phyloP scores from a whole-genome alignment of 2,329 filamentous ascomycete species.

The Colletotrichum incanum region DNA sequence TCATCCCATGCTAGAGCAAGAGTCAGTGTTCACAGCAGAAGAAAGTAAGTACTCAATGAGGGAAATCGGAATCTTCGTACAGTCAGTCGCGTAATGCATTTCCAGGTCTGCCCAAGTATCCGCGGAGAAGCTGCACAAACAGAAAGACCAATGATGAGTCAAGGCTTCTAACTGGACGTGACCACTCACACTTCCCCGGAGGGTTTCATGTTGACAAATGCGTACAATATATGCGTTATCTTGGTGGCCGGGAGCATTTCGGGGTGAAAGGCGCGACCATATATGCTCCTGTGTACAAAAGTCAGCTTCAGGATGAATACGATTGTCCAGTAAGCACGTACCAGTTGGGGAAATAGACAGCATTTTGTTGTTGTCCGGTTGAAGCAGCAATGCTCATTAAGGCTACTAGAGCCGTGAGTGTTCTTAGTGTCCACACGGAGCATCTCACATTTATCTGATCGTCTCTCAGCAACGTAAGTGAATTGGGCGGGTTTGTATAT shows the following conservation, averaged over 20 bases:
- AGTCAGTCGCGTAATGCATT: constrained; percentile 81
- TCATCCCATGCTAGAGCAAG: constrained; percentile 71
- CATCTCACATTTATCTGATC: too few species aligned
- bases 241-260: constrained; percentile 7
- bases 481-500: too few species aligned
- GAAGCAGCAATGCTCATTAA: neutral
- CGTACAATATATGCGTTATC: constrained; percentile 20
- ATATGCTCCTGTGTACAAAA: constrained; percentile 1
- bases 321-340: neutral
- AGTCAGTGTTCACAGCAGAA: neutral
- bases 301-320: neutral
- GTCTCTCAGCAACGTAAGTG: too few species aligned
- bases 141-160: neutral
- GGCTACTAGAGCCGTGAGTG: neutral
- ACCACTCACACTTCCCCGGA: constrained; percentile 16
- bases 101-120: constrained; percentile 80
- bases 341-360: constrained; percentile 1
- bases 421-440: neutral
- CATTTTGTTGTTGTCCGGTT: neutral
- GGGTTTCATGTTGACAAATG: constrained; percentile 10
- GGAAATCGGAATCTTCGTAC: constrained; percentile 52
- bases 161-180: neutral
- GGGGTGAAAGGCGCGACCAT: constrained; percentile 14
- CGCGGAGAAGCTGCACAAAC: constrained; percentile 66
- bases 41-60: neutral